Base-by-base conservation (phyloP, 495 filamentous ascomycete genomes). In the Penicillium alfredii region DNA sequence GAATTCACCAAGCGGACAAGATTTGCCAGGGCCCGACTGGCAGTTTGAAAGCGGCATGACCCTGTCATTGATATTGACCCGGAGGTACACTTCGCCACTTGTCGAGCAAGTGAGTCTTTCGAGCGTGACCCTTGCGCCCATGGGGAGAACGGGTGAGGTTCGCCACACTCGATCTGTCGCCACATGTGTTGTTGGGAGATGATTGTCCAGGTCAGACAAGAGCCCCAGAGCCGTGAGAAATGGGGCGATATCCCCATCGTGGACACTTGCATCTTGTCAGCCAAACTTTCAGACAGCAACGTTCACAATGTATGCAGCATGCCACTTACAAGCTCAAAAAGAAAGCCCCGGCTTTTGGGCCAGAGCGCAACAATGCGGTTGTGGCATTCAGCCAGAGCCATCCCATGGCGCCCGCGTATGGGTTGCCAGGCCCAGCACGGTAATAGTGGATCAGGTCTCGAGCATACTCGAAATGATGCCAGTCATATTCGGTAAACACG, bases 301-400 rank as follows among this genome's bases (percentile, higher is more conserved):
- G n/a, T n/a, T n/a, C n/a, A n/a, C n/a, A n/a, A n/a, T n/a, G n/a
- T n/a, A n/a, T n/a, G n/a, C n/a, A 33, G 10, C 6, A 2, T 6
- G 25, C 33, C 14, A 62, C 69, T 47, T 58, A 76, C 73, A 80
- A 80, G 47, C 69, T 78, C 35, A 78, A 71, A 45, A 73, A 80
- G 15, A 77, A 39, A 6, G 61, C 57, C 2, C 76, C 75, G 28
- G 56, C 66, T 20, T 49, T 40, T 3, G 71, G 68, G 1, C 76
- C 76, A 22, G 63, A 39, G 7, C 45, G 42, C 33, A 81, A 53
- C 21, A 81, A 52, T 32, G 61, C 55, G 9, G 66, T 54, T 2
- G 76, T 79, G 9, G 77, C 73, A 56, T 81, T 77, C 38, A 81
- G 40, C 76, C 76, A 81, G 10, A 81, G 55, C 70, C 68, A 78